Evolutionary conservation across 1,284 basidiomycete species (phyloP).

Genomic region (Rugosomyces carneus): DNA sequence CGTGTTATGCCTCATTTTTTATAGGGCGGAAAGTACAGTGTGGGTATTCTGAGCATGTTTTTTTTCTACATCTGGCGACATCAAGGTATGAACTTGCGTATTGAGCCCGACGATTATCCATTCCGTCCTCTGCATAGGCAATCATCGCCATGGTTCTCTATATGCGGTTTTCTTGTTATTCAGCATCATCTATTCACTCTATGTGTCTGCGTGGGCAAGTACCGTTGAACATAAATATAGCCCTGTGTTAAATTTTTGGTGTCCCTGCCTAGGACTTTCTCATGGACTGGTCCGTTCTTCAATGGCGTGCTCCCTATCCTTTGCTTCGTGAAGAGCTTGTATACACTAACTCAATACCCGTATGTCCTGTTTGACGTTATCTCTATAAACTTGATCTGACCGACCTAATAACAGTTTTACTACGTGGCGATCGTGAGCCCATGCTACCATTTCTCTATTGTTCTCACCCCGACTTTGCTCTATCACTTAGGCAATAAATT

Average conservation of each 20-base stretch:
- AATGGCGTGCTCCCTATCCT: conserved; percentile 49
- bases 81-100: conserved; percentile 36
- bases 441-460: not conserved
- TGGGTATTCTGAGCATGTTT: conserved; percentile 58
- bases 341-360: conserved; percentile 55
- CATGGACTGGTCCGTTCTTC: conserved; percentile 83
- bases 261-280: conserved; percentile 71
- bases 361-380: conserved; percentile 32
- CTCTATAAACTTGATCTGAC: not conserved
- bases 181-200: conserved; percentile 59
- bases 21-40: conserved; percentile 76
- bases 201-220: conserved; percentile 75
- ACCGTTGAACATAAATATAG: too few relatives aligned
- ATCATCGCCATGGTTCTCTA: conserved; percentile 31
- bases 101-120: not conserved
- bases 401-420: conserved; percentile 44
- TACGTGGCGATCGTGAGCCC: conserved; percentile 66
- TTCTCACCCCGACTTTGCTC: conserved; percentile 4
- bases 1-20: not conserved
- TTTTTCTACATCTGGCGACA: conserved; percentile 74
- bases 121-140: conserved; percentile 12
- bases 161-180: conserved; percentile 66
- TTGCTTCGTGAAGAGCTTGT: conserved; percentile 73
- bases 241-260: too few relatives aligned
- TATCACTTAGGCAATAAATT: conserved; percentile 55